Evolutionary conservation across 208 protist genomes (phyloP), one percentile per base, ranked within the genome.

Genomic region (Trypanosoma platydactyli): DNA sequence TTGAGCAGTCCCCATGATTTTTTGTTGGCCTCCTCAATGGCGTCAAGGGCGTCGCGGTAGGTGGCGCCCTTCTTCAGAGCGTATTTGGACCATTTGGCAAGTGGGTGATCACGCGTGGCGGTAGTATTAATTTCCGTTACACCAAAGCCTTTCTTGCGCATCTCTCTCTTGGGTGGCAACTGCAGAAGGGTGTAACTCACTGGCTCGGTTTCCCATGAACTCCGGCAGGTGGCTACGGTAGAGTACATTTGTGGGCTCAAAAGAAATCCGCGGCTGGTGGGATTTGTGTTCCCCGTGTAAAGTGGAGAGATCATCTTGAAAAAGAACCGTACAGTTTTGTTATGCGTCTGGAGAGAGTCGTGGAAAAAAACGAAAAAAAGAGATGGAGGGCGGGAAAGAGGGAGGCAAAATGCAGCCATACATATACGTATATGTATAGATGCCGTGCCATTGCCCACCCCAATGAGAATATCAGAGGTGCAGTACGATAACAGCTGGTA

Each of bases 1-100:
- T 88, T 90, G 22, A 92, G n/a, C 2, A 86, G 64, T 9, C 89
- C 86, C 86, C 86, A 92, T 46, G 77, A 74, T 67, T 84, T 84
- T 27, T 66, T 70, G 70, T 95, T 95, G 22, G 75, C 80, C 62
- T 87, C 69, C 62, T 92, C 71, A 55, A 95, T 61, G 30, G 68
- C 76, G 12, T 71, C 58, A 0, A 95, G 60, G 41, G 89, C 89
- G 45, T 87, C 76, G 67, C 88, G 87, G 81, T 92, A 88, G 1
- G 77, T 90, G 49, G 74, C 74, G 22, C 79, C 74, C 9, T 49
- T 58, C 5, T 77, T 81, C 6, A 95, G 71, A 27, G 69, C 77
- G 61, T 79, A 77, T 42, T 77, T 92, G 46, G 64, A 64, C 86
- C 89, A 95, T 49, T 63, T 81, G 40, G 89, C 77, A 38, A 92